Base-by-base conservation (phyloP, 2,329 filamentous ascomycete genomes). In the Penicillium sp. region DNA sequence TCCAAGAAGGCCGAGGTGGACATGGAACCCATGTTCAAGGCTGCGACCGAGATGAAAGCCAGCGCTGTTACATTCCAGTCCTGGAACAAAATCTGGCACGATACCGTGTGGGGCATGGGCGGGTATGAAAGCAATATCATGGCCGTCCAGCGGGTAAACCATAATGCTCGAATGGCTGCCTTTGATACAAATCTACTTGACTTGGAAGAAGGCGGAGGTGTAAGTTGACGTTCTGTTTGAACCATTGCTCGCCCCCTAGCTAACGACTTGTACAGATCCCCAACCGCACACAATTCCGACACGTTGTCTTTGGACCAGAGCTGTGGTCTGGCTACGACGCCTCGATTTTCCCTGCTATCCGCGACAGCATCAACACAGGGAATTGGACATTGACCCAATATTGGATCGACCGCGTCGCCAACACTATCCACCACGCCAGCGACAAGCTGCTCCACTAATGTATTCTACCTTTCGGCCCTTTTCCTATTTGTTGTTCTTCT, bases 271-370 rank as follows among this genome's bases (percentile, higher is more conserved):
- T 12, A 37, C 56, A 92, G 89, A 84, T 96, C 5, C 90, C 90
- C 40, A 91, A 91, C 67, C 87, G 93, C 63, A 90, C 89, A 6
- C 94, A 97, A 76, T 99, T 92, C 82, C 96, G 95, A 75, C 94
- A 97, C 75, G 84, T 95, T 69, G 78, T 99, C 56, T 96, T 93
- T 71, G 93, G 90, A 2, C 94, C 94, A 0, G 85, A 91, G 69
- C 79, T 85, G 3, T 93, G 91, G 88, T 87, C 87, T 35, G 85
- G 83, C 38, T 84, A 88, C 64, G 84, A 89, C 33, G 83, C 84
- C 56, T 84, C 84, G 0, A 85, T 85, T 61, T 95, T 95, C 77
- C 93, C 93, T 0, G 88, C 88, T n/a, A 89, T 97, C 56, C 83
- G 91, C 56, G 93, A 97, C 69, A 87, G 89, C 9, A 80, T 97